Percentiles rank a stretch among this genome's conserved stretches.
These are phyloP conservation scores for Phoenix roebelenii DNA, from an alignment of 176 grass and related monocot species.

Conservation along the genomic window DNA sequence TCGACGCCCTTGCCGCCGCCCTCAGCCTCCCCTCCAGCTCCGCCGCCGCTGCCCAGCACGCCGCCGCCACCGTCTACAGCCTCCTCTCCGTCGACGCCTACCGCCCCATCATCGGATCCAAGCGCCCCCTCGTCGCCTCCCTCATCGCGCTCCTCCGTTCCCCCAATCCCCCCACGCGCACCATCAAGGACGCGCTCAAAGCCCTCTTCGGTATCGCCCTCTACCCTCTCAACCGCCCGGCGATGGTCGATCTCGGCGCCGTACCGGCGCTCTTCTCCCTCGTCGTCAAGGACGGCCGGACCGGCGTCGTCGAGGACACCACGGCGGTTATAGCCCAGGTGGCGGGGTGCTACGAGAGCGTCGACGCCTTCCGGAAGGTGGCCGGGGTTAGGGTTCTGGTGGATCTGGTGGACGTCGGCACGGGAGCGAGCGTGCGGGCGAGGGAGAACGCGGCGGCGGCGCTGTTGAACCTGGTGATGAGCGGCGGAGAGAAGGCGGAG, in stretches of 20 bases:
- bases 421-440: slow-evolving; percentile 19
- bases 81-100: slow-evolving; percentile 58
- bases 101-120: slow-evolving; percentile 49
- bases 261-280: slow-evolving; percentile 65
- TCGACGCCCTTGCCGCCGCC: slow-evolving; percentile 61
- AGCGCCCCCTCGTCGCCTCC: slow-evolving; percentile 36
- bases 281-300: slow-evolving; percentile 41
- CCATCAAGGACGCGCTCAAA: slow-evolving; percentile 83
- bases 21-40: slow-evolving; percentile 24
- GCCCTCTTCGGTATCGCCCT: slow-evolving; percentile 62
- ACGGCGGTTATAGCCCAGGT: slow-evolving; percentile 84
- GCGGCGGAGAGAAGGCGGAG: slow-evolving; percentile 45
- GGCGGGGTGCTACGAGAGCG: slow-evolving; percentile 77
- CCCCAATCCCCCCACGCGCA: slow-evolving; percentile 25
- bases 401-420: slow-evolving; percentile 43
- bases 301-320: slow-evolving; percentile 68
- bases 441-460: slow-evolving; percentile 74
- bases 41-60: slow-evolving; percentile 42
- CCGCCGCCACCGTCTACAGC: slow-evolving; percentile 66
- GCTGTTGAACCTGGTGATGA: slow-evolving; percentile 74
- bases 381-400: slow-evolving; percentile 59
- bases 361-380: slow-evolving; percentile 46
- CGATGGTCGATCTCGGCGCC: slow-evolving; percentile 38
- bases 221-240: slow-evolving; percentile 55
- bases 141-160: slow-evolving; percentile 51